Base-by-base conservation (phyloP, 768 basidiomycete species). In the Suillus placidus region DNA sequence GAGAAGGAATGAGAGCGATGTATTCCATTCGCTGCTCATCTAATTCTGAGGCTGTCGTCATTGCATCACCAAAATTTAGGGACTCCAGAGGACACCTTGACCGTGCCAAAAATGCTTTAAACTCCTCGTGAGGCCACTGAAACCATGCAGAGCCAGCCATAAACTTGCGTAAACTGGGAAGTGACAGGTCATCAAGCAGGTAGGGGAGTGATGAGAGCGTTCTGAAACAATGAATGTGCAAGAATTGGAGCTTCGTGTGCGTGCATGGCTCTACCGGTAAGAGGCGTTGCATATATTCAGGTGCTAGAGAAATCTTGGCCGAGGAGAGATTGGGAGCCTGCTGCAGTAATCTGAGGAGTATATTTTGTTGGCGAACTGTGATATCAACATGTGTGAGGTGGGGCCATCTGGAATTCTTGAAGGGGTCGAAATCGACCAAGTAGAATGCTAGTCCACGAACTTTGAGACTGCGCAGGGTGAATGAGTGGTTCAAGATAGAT, bases 331-430 rank as follows among this genome's bases (percentile, higher is more conserved):
- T 23, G 47, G 6, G 30, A 63, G 7, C 10, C 62, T 56, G 10
- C 26, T 32, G 30, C 30, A 61, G 14, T 62, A 62, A n/a, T 64
- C 20, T 6, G 37, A 63, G 20, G 47, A 69, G 32, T 18, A 61
- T 6, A 10, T 61, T 37, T 12, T n/a, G 14, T 3, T 56, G 37
- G 23, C 45, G 32, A 1, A 38, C 18, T 35, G 47, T 61, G 20
- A 72, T 55, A 3, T 56, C 43, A 9, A 74, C 26, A 3, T 60
- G 60, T 4, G 66, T 70, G 20, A 72, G 73, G 40, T 72, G 43
- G 45, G 65, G 47, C 72, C 72, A 72, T 2, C 64, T 66, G 2
- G 66, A 64, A 49, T 26, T 49, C 37, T 72, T 66, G 54, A 72
- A 65, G 4, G 20, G 23, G 32, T 42, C 49, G 14, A 52, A 68